Evolutionary conservation across 208 protist species (phyloP), one percentile per base, ranked within the genome.

Genomic region (Crithidia mellificae): DNA sequence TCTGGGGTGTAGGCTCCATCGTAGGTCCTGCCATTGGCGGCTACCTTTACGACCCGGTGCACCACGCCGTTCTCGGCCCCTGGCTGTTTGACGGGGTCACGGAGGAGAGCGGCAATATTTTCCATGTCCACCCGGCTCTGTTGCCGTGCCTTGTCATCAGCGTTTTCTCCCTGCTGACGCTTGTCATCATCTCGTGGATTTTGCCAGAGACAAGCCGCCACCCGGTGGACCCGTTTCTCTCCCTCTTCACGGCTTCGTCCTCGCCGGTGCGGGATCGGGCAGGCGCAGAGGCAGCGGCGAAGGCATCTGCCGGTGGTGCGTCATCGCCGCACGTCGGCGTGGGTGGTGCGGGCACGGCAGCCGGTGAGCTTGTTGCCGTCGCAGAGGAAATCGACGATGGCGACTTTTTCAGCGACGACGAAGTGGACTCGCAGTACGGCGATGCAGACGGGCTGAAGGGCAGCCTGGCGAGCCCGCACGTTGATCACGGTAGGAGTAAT

Each of bases 11-110:
- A 22, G 84, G 87, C 29, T 83, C 78, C 47, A 62, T 91, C 20
- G 53, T 89, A 14, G 87, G 84, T 3, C 87, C 87, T 7, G 77
- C 80, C 11, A 44, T 91, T 2, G 87, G 87, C 25, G 84, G 87
- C 39, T 55, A 88, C 25, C 64, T 93, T 5, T 93, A 91, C 58
- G 78, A 90, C 57, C 84, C 84, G 8, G 69, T 63, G 39, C 73
- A 80, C 36, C 63, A 63, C 54, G 46, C 54, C 36, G 52, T 88
- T 34, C 61, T 65, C 0, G 68, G 68, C 5, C 68, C 61, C 20
- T 57, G 47, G 49, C 51, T 76, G n/a, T 61, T 84, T 19, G 65
- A 76, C 38, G 44, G 55, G 12, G 50, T 58, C 4, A 39, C 25
- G 19, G 77, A 77, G 32, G 55, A 43, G 12, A 72, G 61, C 49